Evolutionary conservation across 495 filamentous ascomycete species (phyloP).

Genomic region (Amniculicola lignicola): DNA sequence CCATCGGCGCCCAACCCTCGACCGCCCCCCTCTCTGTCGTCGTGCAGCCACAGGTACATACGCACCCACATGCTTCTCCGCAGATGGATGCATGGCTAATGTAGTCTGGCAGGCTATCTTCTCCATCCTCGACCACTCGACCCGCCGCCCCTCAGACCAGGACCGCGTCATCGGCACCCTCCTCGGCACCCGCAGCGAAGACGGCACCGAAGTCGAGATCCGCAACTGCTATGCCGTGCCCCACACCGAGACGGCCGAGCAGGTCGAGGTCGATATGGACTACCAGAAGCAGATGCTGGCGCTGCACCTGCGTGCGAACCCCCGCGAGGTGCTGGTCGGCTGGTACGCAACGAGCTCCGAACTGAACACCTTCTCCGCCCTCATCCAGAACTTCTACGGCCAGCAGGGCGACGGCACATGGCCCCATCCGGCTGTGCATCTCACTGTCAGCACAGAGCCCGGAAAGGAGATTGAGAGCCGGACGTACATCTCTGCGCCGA

Average conservation of each 20-base stretch:
- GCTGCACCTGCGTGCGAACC: conserved; percentile 88
- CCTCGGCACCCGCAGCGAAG: conserved; percentile 85
- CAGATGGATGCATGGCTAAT: background rate
- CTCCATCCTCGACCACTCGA: conserved; percentile 94
- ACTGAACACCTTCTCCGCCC: conserved; percentile 94
- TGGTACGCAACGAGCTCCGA: conserved; percentile 97
- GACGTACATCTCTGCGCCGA: conserved; percentile 90
- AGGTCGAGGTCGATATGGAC: conserved; percentile 99
- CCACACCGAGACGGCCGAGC: conserved; percentile 95
- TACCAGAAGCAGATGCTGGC: conserved; percentile 99
- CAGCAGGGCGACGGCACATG: conserved; percentile 94
- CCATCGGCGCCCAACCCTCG: conserved; percentile 71
- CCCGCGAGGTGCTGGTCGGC: conserved; percentile 87
- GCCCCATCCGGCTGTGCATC: conserved; percentile 91
- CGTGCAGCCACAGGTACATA: conserved; percentile 87
- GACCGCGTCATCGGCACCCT: conserved; percentile 95
- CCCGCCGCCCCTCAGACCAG: conserved; percentile 82
- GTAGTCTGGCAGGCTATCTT: conserved; percentile 76
- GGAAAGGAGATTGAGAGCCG: conserved; percentile 79
- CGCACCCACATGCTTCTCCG: background rate
- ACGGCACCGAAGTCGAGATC: conserved; percentile 94
- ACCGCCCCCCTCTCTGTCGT: conserved; percentile 88
- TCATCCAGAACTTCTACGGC: conserved; percentile 99
- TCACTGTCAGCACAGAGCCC: conserved; percentile 85
- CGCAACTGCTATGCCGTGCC: conserved; percentile 94